Evolutionary conservation across 2,329 filamentous ascomycete genomes (phyloP).

Genomic region (Spiromastix sp.): DNA sequence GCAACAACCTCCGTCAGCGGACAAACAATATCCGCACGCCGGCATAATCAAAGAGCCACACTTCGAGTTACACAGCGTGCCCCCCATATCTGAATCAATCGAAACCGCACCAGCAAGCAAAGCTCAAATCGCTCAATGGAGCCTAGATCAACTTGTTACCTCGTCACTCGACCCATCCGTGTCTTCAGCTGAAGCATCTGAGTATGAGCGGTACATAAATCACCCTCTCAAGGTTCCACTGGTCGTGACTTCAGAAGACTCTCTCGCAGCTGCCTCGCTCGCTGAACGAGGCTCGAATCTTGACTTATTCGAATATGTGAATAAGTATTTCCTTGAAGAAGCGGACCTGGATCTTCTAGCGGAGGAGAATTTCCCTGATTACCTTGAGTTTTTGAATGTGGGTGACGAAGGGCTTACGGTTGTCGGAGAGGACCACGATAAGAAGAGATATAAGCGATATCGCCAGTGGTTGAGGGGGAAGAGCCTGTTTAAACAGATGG

Average conservation of each 20-base stretch:
- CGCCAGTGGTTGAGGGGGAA: conserved; percentile 90
- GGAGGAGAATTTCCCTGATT: conserved; percentile 61
- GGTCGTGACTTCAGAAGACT: conserved; percentile 34
- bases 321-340: conserved; percentile 55
- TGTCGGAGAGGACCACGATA: conserved; percentile 70
- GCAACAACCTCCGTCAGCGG: conserved; percentile 22
- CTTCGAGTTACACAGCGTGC: conserved; percentile 18
- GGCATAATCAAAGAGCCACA: conserved; percentile 49
- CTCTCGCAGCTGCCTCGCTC: conserved; percentile 24
- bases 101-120: conserved; percentile 61
- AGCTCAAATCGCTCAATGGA: conserved; percentile 65
- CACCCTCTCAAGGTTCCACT: conserved; percentile 85
- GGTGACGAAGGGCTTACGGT: conserved; percentile 80
- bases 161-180: conserved; percentile 82
- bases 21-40: conserved; percentile 22
- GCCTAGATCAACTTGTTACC: conserved; percentile 61
- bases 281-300: conserved; percentile 33
- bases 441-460: conserved; percentile 96
- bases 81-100: conserved; percentile 13
- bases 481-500: conserved; percentile 86
- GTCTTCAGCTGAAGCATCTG: conserved; percentile 62
- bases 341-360: conserved; percentile 31
- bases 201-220: conserved; percentile 79
- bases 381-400: conserved; percentile 65
- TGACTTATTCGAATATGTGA: conserved; percentile 74